Evolutionary conservation across 305 asterid genomes (phyloP), one percentile per base, ranked within the genome.

Genomic region (Fraxinus ornus): DNA sequence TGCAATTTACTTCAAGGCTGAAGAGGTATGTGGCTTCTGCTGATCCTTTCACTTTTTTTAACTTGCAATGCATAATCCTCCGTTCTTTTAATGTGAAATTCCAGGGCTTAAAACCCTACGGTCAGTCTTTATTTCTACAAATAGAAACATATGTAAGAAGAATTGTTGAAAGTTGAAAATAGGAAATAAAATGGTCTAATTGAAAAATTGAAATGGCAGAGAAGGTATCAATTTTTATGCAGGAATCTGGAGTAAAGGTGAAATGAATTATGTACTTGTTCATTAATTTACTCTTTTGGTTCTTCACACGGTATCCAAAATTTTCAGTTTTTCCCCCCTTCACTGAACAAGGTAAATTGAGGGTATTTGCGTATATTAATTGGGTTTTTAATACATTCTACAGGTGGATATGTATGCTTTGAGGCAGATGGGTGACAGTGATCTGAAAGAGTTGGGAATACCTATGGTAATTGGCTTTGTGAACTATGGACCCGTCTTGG

Each of bases 371-470:
- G 5, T 68, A 4, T 8, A 28, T 68, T 68, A 68, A 28, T 52
- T 52, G 62, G 19, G 33, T 33, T 82, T 52, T 76, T 78, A 35
- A 64, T 85, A 55, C 86, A 28, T 84, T 84, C 77, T 91, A 88
- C 94, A 95, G 99, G 98, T 95, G 84, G 99, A 95, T 89, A 89
- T 94, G 97, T 88, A 89, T 85, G 85, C 97, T 36, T 86, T 95
- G 94, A 94, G 87, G 88, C 97, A 94, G 85, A 94, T 93, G 98
- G 84, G 93, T 73, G 99, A 95, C 88, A 82, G 82, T 82, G 99
- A 95, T 86, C 97, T 94, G 79, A 94, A 93, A 86, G 98, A 91
- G 86, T 73, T 94, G 87, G 99, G 99, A 78, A 85, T 95, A 83
- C 98, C 99, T 57, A 91, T 94, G 98, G 99, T 95, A 94, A 79